Evolutionary conservation across 108 stramenopile species (phyloP), one percentile per base, ranked within the genome.

Genomic region (Pseudonitzschia pungens): DNA sequence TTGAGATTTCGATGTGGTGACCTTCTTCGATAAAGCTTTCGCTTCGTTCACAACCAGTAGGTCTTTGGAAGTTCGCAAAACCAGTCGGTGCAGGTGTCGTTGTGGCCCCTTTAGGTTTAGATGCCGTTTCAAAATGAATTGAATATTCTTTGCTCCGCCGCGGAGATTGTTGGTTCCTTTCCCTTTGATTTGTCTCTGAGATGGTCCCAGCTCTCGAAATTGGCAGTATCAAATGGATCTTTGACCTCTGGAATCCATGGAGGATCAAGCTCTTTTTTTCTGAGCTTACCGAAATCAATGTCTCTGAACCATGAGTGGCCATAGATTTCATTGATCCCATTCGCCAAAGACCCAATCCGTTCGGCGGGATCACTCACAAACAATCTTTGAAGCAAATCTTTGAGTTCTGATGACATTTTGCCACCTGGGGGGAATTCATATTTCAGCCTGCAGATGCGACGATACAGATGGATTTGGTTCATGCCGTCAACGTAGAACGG

Each of bases 171-270:
- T 1, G 85, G 77, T 50, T 72, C 68, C 16, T 18, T 48, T 48
- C 71, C 72, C 26, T 74, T 74, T 24, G 76, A 83, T 52, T 77
- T 79, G 63, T 86, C 85, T 26, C 73, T 53, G 68, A 86, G 53
- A 67, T 82, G 81, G 41, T 77, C 77, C 81, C 81, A 86, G 56
- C 75, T 73, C 27, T 82, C 81, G 69, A 86, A 86, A 45, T 82
- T 79, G 2, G 77, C 68, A 33, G 60, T 75, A 54, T 98, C 97
- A 51, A 97, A 62, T 28, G 83, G 80, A 67, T 93, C 78, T 71
- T 78, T 85, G 53, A 98, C 80, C 15, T 71, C 69, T 0, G 98
- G 98, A 28, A 93, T 74, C 90, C 92, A 97, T 5, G 98, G 98
- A 12, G 98, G 92, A 28, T 76, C 67, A 12, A 96, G 24, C 40